Base-by-base conservation (phyloP, 225 moss, liverwort and hornwort species). In the Bryoerythrophyllum caledonicum region DNA sequence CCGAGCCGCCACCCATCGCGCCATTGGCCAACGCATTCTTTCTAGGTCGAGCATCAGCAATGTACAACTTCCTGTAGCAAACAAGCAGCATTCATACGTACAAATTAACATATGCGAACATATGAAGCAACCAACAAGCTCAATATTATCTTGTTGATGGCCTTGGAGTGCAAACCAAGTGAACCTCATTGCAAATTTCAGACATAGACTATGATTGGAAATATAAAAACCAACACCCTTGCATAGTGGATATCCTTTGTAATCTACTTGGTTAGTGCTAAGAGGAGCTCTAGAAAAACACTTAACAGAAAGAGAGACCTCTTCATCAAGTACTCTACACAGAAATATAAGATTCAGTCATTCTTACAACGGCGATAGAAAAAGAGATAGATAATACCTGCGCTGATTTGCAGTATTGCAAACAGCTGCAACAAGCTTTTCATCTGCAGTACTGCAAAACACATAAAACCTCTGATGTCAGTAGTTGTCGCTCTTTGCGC, bases 11-110 rank as follows among this genome's bases (percentile, higher is more conserved):
- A 74, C 97, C 97, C 86, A 93, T 82, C 37, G 94, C 97, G 81
- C 93, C 93, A 83, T 99, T 99, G 19, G 91, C 97, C 53, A 99
- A 65, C 14, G 97, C 97, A 83, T 99, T 94, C 81, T 91, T 94
- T 82, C 94, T 91, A 16, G 97, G 97, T 81, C 97, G 90, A 46
- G 97, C 97, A 89, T 99, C 97, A 75, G 94, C 94, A 57, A 99
- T 94, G 63, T 99, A 99, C 62, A 99, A 73, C 76, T 99, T 99
- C 74, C 97, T 99, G 89, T 63, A 52, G 65, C 65, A 72, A 76
- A 65, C 60, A 69, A 65, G 60, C 37, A 46, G 46, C 73, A 57
- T 80, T 74, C 20, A 66, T 32, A 60, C 6, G 37, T n/a, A 30
- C 24, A 60, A 71, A 32, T 68, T 15, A 67, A 48, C 35, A 27